Conservation (phyloP, 306 rosid genomes). For the Pueraria montana region DNA sequence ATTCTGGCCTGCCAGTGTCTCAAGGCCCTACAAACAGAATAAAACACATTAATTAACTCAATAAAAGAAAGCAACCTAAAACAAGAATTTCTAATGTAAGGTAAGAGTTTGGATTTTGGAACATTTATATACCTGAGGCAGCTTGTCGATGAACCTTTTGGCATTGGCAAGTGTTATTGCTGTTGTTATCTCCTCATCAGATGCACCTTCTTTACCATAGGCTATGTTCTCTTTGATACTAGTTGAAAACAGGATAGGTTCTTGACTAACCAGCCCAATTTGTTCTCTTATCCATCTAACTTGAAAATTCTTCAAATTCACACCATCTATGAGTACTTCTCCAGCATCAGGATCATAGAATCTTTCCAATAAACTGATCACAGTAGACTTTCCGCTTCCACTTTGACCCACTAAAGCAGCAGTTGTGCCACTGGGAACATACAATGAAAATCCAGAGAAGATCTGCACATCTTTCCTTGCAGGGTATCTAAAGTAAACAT, state of each 20-base stretch:
- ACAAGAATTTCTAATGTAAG: background rate
- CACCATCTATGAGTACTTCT: constrained; percentile 81
- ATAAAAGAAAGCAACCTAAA: background rate
- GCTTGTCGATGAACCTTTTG: constrained; percentile 78
- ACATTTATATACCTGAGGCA: constrained; percentile 65
- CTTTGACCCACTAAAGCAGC: constrained; percentile 94
- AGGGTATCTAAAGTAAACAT: constrained; percentile 83
- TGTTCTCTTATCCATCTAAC: constrained; percentile 81
- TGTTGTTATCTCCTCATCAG: constrained; percentile 67
- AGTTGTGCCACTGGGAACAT: constrained; percentile 74
- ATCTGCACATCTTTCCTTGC: constrained; percentile 82
- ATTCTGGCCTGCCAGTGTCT: constrained; percentile 87
- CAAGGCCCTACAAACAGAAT: constrained; percentile 68
- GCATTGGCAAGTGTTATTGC: constrained; percentile 90
- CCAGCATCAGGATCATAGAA: constrained; percentile 93
- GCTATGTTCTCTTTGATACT: constrained; percentile 77
- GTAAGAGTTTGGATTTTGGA: background rate
- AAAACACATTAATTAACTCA: background rate
- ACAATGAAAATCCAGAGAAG: constrained; percentile 80
- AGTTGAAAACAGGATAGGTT: constrained; percentile 75
- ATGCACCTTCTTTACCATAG: constrained; percentile 87
- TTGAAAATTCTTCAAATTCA: constrained; percentile 64
- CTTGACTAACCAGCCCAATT: constrained; percentile 93
- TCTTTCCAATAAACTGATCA: constrained; percentile 78
- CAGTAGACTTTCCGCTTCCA: constrained; percentile 96